Evolutionary conservation across 306 rosid genomes (phyloP).

Genomic region (Cicer chorassanicum): DNA sequence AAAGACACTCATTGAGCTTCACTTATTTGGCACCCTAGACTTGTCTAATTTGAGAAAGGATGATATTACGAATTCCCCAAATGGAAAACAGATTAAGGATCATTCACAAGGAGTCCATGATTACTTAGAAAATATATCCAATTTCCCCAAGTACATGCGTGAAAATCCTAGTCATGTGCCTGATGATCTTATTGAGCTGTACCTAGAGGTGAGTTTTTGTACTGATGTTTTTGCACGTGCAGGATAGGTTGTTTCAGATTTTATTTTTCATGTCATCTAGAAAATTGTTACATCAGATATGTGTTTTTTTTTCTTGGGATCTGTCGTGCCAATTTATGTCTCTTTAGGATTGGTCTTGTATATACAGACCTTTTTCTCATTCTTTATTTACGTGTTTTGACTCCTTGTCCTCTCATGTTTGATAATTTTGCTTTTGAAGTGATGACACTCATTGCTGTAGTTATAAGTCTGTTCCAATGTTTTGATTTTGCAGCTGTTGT

Average conservation of each 20-base stretch:
- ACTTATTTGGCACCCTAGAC: constrained; percentile 80
- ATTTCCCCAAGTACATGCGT: constrained; percentile 78
- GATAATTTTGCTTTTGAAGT: neutral
- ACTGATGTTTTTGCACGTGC: constrained; percentile 13
- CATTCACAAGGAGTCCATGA: constrained; percentile 60
- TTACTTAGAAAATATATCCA: constrained; percentile 74
- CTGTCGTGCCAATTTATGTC: constrained; percentile 22
- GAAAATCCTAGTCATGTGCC: constrained; percentile 76
- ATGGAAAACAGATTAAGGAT: constrained; percentile 57
- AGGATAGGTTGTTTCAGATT: constrained; percentile 23
- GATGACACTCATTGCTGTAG: constrained; percentile 23
- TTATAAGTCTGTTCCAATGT: constrained; percentile 17
- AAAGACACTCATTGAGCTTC: constrained; percentile 85
- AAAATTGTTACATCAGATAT: too few species aligned
- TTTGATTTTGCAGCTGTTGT: constrained; percentile 72
- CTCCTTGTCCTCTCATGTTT: constrained; percentile 16
- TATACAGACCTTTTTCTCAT: constrained; percentile 34
- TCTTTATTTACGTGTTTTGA: neutral
- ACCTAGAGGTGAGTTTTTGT: constrained; percentile 76
- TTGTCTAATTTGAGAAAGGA: constrained; percentile 66
- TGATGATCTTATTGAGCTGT: constrained; percentile 92
- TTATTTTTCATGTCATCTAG: constrained; percentile 8
- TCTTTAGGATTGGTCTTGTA: constrained; percentile 26
- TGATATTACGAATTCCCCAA: constrained; percentile 44
- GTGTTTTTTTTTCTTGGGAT: constrained; percentile 29